Conservation (phyloP, 495 filamentous ascomycete genomes). For the Corynascus novoguineensis region DNA sequence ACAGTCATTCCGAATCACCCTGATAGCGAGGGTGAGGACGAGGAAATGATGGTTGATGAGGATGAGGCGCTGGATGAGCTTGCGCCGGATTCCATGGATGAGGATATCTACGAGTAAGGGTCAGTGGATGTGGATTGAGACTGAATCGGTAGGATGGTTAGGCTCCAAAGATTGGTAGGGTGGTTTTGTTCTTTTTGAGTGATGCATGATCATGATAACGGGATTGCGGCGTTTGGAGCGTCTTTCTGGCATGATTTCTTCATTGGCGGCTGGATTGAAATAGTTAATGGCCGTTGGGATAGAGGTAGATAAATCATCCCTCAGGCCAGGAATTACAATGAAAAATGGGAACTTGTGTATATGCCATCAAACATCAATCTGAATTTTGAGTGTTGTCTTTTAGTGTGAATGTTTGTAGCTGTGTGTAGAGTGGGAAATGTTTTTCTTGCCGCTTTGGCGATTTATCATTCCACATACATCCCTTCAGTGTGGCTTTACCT, state of each 20-base stretch:
- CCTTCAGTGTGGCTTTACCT: too few relatives aligned
- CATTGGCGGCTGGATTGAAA: not conserved
- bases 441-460: too few relatives aligned
- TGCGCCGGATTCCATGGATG: constrained; percentile 67
- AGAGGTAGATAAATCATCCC: constrained; percentile 10
- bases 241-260: not conserved
- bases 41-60: constrained; percentile 58
- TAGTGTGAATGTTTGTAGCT: too few relatives aligned
- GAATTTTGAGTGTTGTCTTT: too few relatives aligned
- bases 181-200: not conserved
- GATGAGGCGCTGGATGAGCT: constrained; percentile 66
- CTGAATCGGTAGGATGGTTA: not conserved
- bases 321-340: not conserved
- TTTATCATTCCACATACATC: too few relatives aligned
- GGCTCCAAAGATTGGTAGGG: not conserved
- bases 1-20: constrained; percentile 75
- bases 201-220: not conserved
- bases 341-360: not conserved
- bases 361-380: not conserved
- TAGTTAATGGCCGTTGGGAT: not conserved
- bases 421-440: too few relatives aligned
- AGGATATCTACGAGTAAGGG: constrained; percentile 32
- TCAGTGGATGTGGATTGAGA: too few relatives aligned
- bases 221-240: not conserved
- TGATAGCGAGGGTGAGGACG: constrained; percentile 56